Evolutionary conservation across 139 green algal species (phyloP), one percentile per base, ranked within the genome.

Genomic region (Tetradesmus obliquus): DNA sequence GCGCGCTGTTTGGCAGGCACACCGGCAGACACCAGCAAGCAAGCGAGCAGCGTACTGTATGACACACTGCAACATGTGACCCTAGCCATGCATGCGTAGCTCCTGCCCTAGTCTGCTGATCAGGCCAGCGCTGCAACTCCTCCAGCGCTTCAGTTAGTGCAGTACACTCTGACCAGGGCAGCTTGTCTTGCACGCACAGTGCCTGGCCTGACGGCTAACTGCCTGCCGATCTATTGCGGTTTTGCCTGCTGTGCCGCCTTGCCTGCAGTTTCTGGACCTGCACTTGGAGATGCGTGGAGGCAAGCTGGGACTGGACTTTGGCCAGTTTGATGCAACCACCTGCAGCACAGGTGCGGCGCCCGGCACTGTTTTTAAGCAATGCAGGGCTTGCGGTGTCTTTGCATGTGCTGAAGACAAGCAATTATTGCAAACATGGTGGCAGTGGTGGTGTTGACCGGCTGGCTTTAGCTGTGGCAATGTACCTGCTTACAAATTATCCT

Each of bases 271-370:
- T 66, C 79, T 79, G 13, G 93, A 94, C 55, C 91, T 96, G 85
- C 91, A 96, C 93, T 90, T 96, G 54, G 91, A 95, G 88, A 95
- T 95, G 94, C 91, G 94, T 10, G 91, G 92, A 53, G 91, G 92
- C 79, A 90, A 85, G 51, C 90, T 96, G 71, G 94, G 93, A 2
- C 88, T 96, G 76, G 93, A 96, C 88, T 96, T 96, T 79, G 87
- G 19, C 32, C 60, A 88, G 32, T 96, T 95, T 92, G 93, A 96
- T 81, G 57, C 13, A 15, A 95, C 92, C 55, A 82, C 82, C 8
- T 58, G 88, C 66, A 89, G 89, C 51, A 91, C 82, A 94, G 87
- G 92, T 93, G 24, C 1, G 76, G 4, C 45, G 55, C n/a, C 55
- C n/a, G 17, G 60, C 19, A 60, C 15, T 5, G 72, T 17, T 32